Evolutionary conservation across 345 rosid species (phyloP).

Genomic region (Trapa bicornis): DNA sequence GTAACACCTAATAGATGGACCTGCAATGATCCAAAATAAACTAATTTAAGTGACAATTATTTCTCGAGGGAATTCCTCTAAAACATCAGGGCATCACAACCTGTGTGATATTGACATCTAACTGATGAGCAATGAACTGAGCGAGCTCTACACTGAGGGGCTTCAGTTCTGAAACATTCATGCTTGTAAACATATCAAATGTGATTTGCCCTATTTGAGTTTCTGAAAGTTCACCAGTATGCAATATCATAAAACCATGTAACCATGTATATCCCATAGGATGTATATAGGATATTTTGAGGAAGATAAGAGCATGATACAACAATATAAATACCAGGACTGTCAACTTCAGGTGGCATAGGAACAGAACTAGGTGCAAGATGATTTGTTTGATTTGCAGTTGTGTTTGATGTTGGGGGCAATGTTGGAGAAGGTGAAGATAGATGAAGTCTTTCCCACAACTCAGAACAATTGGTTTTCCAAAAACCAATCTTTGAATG

Average conservation of each 20-base stretch:
- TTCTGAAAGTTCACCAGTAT: constrained; percentile 13
- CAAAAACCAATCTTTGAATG: constrained; percentile 78
- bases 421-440: constrained; percentile 29
- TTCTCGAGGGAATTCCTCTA: not conserved
- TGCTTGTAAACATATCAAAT: constrained; percentile 43
- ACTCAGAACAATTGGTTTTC: constrained; percentile 93
- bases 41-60: not conserved
- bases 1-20: constrained; percentile 44
- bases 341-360: constrained; percentile 14
- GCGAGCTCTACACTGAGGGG: constrained; percentile 33
- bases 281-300: not conserved
- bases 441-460: constrained; percentile 63
- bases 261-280: not conserved
- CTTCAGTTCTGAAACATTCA: constrained; percentile 45
- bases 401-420: constrained; percentile 23
- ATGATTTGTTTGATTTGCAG: constrained; percentile 22
- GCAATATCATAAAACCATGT: not conserved
- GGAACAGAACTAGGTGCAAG: constrained; percentile 28
- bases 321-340: constrained; percentile 27
- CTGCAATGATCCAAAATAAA: constrained; percentile 27
- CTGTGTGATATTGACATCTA: constrained; percentile 47
- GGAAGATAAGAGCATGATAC: not conserved
- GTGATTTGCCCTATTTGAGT: constrained; percentile 44
- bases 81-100: constrained; percentile 16
- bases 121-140: constrained; percentile 37